Percentiles rank a stretch among this genome's conserved stretches.
These are phyloP conservation scores for Biscutella auriculata DNA, from an alignment of 441 rosid species.

Conservation along the genomic window DNA sequence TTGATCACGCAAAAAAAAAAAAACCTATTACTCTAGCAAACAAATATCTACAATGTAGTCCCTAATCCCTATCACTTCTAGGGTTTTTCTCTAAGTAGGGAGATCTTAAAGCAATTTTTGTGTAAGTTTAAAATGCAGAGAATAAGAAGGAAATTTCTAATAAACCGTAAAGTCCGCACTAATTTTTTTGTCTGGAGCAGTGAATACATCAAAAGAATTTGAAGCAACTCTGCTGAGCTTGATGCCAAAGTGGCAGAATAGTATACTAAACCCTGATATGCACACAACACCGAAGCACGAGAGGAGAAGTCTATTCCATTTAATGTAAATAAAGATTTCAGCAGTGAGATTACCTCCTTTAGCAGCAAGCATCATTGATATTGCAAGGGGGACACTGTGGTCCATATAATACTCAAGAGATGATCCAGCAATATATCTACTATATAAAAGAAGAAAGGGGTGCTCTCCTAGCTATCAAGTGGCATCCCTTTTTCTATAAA, in stretches of 20 bases:
- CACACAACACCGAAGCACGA: neutral
- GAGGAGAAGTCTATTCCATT: neutral
- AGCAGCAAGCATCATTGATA: slow-evolving; percentile 43
- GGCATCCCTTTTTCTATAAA: no score
- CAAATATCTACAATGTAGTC: neutral
- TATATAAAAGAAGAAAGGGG: no score
- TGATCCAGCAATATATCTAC: slow-evolving; percentile 61
- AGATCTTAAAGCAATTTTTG: neutral
- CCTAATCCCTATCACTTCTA: no score
- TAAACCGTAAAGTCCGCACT: slow-evolving; percentile 57
- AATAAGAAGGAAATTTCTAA: neutral
- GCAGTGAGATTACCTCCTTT: slow-evolving; percentile 40
- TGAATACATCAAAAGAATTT: slow-evolving; percentile 46
- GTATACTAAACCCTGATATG: neutral
- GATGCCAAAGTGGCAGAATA: slow-evolving; percentile 32
- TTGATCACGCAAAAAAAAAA: neutral
- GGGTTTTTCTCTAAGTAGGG: neutral
- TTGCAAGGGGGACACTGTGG: slow-evolving; percentile 77
- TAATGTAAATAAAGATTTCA: neutral
- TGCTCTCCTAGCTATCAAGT: no score
- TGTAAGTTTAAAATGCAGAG: neutral
- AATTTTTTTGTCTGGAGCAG: slow-evolving; percentile 38
- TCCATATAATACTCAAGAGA: slow-evolving; percentile 66
- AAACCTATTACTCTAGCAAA: neutral
- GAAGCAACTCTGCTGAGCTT: slow-evolving; percentile 58